Evolutionary conservation across 441 rosid species (phyloP).

Genomic region (Populus trichocarpa): DNA sequence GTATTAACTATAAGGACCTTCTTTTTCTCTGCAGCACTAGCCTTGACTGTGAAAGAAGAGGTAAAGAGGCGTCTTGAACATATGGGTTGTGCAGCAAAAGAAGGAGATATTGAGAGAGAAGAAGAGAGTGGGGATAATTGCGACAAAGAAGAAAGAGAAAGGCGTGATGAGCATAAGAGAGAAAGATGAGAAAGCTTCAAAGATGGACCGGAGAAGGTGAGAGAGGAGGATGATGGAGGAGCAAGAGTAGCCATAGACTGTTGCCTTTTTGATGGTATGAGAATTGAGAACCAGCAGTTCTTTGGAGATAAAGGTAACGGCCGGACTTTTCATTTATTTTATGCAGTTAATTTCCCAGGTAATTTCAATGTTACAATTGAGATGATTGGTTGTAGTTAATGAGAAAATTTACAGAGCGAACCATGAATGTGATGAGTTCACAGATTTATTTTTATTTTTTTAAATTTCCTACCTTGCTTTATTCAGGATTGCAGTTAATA

Average conservation of each 20-base stretch:
- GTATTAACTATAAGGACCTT: slow-evolving; percentile 83
- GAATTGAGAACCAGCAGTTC: slow-evolving; percentile 35
- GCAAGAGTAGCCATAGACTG: slow-evolving; percentile 49
- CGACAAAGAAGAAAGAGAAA: slow-evolving; percentile 31
- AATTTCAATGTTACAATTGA: neutral
- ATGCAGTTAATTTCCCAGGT: slow-evolving; percentile 19
- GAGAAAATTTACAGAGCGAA: neutral
- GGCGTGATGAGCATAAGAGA: slow-evolving; percentile 20
- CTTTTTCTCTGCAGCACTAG: slow-evolving; percentile 61
- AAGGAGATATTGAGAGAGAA: slow-evolving; percentile 31
- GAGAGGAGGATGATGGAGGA: slow-evolving; percentile 44
- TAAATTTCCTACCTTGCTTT: neutral
- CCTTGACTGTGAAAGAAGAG: slow-evolving; percentile 39
- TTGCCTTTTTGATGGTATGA: slow-evolving; percentile 7
- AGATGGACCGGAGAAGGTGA: slow-evolving; percentile 35
- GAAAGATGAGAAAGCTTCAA: slow-evolving; percentile 19
- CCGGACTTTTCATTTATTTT: neutral
- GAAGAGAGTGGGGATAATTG: slow-evolving; percentile 26
- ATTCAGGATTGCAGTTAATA: neutral
- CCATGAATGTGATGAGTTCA: neutral
- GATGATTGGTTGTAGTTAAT: neutral
- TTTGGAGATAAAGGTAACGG: slow-evolving; percentile 16
- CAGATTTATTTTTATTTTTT: neutral
- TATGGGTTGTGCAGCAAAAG: slow-evolving; percentile 26
- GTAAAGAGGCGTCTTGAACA: slow-evolving; percentile 25